These are phyloP conservation scores for Carpinus viminea DNA, from an alignment of 306 rosid genomes.

Conservation along the genomic window DNA sequence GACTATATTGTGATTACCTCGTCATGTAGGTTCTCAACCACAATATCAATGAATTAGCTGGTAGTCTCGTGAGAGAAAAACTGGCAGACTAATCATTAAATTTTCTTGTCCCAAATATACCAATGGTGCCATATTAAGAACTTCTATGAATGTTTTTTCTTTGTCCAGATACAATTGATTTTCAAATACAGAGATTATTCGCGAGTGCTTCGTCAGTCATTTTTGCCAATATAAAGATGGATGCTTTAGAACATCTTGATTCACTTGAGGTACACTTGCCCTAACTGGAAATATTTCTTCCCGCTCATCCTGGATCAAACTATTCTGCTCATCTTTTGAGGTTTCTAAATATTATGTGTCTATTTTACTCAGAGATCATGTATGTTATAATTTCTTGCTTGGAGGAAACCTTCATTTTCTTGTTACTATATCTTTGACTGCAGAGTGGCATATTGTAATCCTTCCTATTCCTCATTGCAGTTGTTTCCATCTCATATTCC, in stretches of 20 bases:
- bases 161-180: slow-evolving; percentile 60
- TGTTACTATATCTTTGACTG: slow-evolving; percentile 2
- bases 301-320: slow-evolving; percentile 15
- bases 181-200: slow-evolving; percentile 62
- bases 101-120: not conserved
- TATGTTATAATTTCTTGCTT: slow-evolving; percentile 6
- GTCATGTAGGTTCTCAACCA: slow-evolving; percentile 9
- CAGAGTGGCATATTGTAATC: slow-evolving; percentile 12
- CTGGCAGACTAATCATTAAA: not conserved
- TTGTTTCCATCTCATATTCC: slow-evolving; percentile 66
- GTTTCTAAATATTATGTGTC: slow-evolving; percentile 1
- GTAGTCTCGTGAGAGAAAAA: not conserved
- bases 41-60: not conserved
- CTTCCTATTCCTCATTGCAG: slow-evolving; percentile 46
- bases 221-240: slow-evolving; percentile 59
- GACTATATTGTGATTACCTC: not conserved
- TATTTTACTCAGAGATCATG: slow-evolving; percentile 14
- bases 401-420: not conserved
- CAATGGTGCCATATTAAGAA: not conserved
- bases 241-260: slow-evolving; percentile 62
- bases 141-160: not conserved
- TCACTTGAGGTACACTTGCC: slow-evolving; percentile 64
- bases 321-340: not conserved
- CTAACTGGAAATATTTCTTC: slow-evolving; percentile 11
- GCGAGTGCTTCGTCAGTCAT: slow-evolving; percentile 57